Evolutionary conservation across 2,329 filamentous ascomycete species (phyloP), one percentile per base, ranked within the genome.

Genomic region (Pseudocercospora crystallina): DNA sequence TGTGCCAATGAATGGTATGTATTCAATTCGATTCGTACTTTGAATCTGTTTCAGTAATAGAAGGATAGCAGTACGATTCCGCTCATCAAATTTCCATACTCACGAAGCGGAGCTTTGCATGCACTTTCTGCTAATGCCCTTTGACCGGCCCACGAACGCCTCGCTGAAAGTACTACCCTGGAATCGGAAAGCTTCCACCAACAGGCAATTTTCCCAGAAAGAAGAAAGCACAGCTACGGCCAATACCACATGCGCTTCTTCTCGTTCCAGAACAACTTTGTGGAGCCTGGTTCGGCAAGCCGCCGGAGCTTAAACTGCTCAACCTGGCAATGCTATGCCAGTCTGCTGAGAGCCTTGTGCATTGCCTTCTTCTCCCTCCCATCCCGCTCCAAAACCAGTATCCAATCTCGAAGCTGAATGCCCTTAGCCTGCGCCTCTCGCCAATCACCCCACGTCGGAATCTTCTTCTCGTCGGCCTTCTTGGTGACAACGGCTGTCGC

Each of bases 321-420:
- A 42, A 40, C 33, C 26, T 36, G 43, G 31, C 40, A 33, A 34
- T 42, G 32, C 30, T 49, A 53, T 31, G 46, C 39, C 41, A 63
- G 40, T 53, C 54, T 60, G 38, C 48, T 58, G 32, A 59, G 31
- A 26, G 82, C 80, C 41, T 73, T 70, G 65, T 87, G 83, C 41
- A 89, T 67, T 17, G 83, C 80, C 65, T 76, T 80, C 58, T 73
- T 74, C 67, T 90, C 86, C 58, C 77, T 79, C 1, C 88, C 86
- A 66, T 95, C 89, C 43, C 84, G 77, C 69, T 96, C 91, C 40
- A 96, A 77, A 53, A 88, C 87, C 14, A 82, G 77, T 12, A 95
- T 76, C 75, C 90, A 84, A 69, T 96, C 92, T 47, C 92, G 81
- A 45, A 95, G 75, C 72, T 96, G 90, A 41, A 96, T 89, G 20